Evolutionary conservation across 2,329 filamentous ascomycete species (phyloP), one percentile per base, ranked within the genome.

Genomic region (Fusarium anthophilum): DNA sequence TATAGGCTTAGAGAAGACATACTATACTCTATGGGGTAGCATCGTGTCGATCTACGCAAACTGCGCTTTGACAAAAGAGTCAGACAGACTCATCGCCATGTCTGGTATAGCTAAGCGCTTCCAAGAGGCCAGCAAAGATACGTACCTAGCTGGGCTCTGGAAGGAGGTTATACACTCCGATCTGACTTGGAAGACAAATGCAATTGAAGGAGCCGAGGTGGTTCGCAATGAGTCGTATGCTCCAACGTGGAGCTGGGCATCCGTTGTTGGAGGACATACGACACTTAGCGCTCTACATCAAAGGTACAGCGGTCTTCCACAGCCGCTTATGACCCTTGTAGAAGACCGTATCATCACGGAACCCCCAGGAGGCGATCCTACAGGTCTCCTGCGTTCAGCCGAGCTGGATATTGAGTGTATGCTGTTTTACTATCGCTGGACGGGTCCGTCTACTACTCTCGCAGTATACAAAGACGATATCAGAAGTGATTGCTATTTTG

Each of bases 341-440:
- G n/a, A 3, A 2, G 17, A 24, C 0, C 12, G 48, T 0, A 53
- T 53, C 4, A 3, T 37, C 4, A 0, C 48, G 2, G 48, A 53
- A 10, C 32, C 48, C 1, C 48, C 30, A 11, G 48, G 30, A 2
- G 30, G 30, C 0, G 48, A 53, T 15, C 17, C 17, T 20, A 37
- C 30, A 20, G 48, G 48, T 0, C 17, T 37, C 0, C 12, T 53
- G 3, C 48, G n/a, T 1, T 53, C 30, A 26, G 30, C 30, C 2
- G 48, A 37, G 30, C n/a, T 53, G 2, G 17, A 53, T 15, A 53
- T 53, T 8, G n/a, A 53, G 30, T 53, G 48, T 4, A 37, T 26
- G n/a, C 12, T 53, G 8, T 53, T 11, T 15, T 24, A 26, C 17
- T 53, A 26, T 3, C 22, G 30, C 6, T 51, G 30, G 48, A 24